Evolutionary conservation across 1,139 yeast genomes (phyloP), one percentile per base, ranked within the genome.

Genomic region (Hanseniaspora uvarum): DNA sequence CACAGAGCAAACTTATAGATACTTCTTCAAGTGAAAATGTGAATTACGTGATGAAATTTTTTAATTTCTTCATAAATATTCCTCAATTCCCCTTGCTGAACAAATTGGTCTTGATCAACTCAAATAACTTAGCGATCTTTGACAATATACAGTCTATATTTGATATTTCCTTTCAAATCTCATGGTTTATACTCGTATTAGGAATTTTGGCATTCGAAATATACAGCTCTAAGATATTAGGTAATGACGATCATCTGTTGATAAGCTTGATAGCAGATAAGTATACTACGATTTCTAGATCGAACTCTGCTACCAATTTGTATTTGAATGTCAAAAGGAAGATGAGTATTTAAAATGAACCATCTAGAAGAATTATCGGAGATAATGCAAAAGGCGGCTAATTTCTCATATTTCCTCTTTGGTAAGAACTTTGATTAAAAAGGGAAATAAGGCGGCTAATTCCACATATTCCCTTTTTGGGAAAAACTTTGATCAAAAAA

Each of bases 71-170:
- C 10, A 10, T 48, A 6, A 48, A 30, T 28, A 14, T 48, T 14
- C 46, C 46, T 5, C 52, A 48, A 14, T 40, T 48, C 24, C 52
- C 52, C 16, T 16, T 48, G 6, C 19, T 48, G 7, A 40, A 48
- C 34, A 48, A 48, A n/a, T 6, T 48, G 26, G 46, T 48, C 3
- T 30, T 48, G 23, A 48, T 48, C 6, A 40, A 48, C 3, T 6
- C 26, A 23, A 28, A 40, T 7, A 48, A 40, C 6, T 23, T 23
- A 14, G 31, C 16, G 11, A 24, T 48, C n/a, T 24, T 48, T 12
- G 52, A 39, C 11, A 39, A 48, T 18, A 26, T 48, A 2, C 52
- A 48, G 19, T 16, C 31, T n/a, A 23, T 48, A 19, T 48, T 48
- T 40, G 52, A 48, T 33, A 24, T 48, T 4, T 40, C 52, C 4